Evolutionary conservation across 352 stramenopile genomes (phyloP).

Genomic region (Globisporangium acanthophoron): DNA sequence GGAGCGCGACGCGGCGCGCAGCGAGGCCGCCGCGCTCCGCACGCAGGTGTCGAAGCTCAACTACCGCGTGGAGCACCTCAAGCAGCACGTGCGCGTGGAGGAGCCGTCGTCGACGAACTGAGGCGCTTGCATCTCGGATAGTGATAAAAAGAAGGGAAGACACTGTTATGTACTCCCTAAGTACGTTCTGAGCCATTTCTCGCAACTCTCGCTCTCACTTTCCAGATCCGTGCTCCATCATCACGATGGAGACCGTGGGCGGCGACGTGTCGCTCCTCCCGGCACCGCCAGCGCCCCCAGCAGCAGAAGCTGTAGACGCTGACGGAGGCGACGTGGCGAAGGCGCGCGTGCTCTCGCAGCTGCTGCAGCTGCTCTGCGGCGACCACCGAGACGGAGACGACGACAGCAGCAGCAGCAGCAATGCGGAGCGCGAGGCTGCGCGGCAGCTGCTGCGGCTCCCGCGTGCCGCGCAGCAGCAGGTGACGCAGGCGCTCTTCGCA

Average conservation of each 20-base stretch:
- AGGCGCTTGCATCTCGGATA: not conserved
- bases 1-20: constrained; percentile 50
- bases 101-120: not conserved
- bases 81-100: constrained; percentile 57
- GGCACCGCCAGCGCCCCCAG: not conserved
- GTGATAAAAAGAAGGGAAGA: not conserved
- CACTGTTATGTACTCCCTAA: no score
- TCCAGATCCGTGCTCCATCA: not conserved
- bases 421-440: constrained; percentile 24
- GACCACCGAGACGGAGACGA: not conserved
- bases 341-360: constrained; percentile 35
- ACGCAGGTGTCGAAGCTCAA: constrained; percentile 79
- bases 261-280: constrained; percentile 8
- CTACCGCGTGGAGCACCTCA: constrained; percentile 73
- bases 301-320: not conserved
- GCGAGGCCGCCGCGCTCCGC: constrained; percentile 51
- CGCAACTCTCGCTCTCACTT: no score
- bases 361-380: constrained; percentile 36
- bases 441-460: constrained; percentile 33
- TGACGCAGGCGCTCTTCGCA: constrained; percentile 42
- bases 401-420: not conserved
- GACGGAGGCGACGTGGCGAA: constrained; percentile 12
- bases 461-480: constrained; percentile 29
- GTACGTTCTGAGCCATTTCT: no score
- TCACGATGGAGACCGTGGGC: not conserved